Evolutionary conservation across 140 eudicot species (phyloP), one percentile per base, ranked within the genome.

Genomic region (Anethum foeniculum): DNA sequence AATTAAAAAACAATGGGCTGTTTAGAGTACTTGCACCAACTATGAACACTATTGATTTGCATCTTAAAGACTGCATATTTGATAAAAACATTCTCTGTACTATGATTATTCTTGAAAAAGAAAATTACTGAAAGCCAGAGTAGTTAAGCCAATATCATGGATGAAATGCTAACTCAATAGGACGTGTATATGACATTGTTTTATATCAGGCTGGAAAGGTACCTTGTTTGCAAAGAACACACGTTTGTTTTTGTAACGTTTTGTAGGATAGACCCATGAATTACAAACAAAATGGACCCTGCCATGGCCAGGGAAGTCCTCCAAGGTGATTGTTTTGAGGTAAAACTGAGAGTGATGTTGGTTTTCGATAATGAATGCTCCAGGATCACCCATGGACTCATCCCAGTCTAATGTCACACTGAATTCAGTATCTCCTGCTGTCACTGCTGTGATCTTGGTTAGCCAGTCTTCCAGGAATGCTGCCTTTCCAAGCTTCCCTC

Each of bases 261-360:
- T 86, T 30, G 88, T 84, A 10, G 97, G 97, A 83, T 94, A 94
- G 44, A 92, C 94, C 98, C 98, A 94, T 28, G 98, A 94, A 79
- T 92, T 89, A 88, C 98, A 94, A 34, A 84, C 86, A 43, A 92
- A 94, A 75, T 74, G 90, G 80, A 92, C 76, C 47, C 73, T 75
- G 8, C 91, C 97, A 27, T 90, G 97, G 15, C 82, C 90, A 4
- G 96, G 98, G 60, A 90, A 87, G 79, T 92, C 87, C 54, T 93
- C 91, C 60, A 94, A 78, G 30, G 87, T 85, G 30, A 92, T 82
- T 12, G 87, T 87, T 60, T 90, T 92, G 74, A 94, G 98, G 85
- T 90, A 94, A 65, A 94, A 86, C 81, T 94, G 85, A 32, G 88
- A 84, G n/a, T 83, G 90, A 67, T 94, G 97, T 13, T 86, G 76